Evolutionary conservation across 1,284 basidiomycete genomes (phyloP).

Genomic region (Ganoderma lingzhi): DNA sequence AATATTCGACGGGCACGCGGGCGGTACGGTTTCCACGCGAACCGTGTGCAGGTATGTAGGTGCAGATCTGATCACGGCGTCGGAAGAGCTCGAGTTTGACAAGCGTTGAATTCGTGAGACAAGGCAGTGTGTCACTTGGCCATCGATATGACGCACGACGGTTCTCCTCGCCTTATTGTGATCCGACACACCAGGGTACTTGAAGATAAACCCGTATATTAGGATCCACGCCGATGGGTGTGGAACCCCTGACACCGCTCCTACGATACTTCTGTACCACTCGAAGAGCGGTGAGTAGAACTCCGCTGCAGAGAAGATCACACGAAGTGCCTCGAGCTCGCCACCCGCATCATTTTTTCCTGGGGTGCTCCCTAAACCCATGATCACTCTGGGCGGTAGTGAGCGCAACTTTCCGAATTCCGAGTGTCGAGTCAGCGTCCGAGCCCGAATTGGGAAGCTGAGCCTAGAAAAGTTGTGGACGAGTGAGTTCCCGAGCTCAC

Average conservation of each 20-base stretch:
- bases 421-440: not conserved
- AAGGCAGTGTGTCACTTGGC: no score
- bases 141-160: no score
- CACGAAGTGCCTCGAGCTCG: not conserved
- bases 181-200: no score
- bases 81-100: not conserved
- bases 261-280: not conserved
- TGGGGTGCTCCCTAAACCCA: not conserved
- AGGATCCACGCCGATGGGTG: not conserved
- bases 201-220: no score
- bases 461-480: no score
- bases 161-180: no score
- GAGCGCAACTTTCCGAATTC: not conserved
- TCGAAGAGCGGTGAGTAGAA: conserved; percentile 3
- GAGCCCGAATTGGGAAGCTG: not conserved
- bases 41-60: no score
- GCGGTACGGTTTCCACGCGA: no score
- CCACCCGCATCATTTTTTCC: not conserved
- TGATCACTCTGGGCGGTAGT: not conserved
- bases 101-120: not conserved
- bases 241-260: not conserved
- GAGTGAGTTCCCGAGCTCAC: no score
- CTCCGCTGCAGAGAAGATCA: not conserved
- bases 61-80: no score
- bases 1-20: no score